These are phyloP conservation scores for Phanerochaete carnosa DNA, from an alignment of 768 basidiomycete genomes.

Conservation along the genomic window DNA sequence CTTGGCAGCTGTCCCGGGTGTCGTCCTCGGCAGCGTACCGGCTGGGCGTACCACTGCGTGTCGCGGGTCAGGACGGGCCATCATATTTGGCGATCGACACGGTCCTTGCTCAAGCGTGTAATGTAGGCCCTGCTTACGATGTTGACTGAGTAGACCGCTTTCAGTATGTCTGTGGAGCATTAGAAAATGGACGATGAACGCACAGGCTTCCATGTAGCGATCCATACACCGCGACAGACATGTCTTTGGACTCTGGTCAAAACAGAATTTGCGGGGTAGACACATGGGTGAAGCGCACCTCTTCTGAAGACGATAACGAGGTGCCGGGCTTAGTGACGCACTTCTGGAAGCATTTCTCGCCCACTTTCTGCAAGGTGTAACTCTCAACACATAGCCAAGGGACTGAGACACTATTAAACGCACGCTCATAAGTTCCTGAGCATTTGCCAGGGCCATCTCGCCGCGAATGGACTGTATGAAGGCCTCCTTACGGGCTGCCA, in stretches of 20 bases:
- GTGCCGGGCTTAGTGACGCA: constrained; percentile 75
- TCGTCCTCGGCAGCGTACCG: too few relatives aligned
- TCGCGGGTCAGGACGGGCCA: background rate
- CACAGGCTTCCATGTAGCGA: constrained; percentile 83
- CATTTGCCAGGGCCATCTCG: constrained; percentile 71
- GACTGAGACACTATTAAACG: constrained; percentile 13
- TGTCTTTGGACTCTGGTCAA: constrained; percentile 39
- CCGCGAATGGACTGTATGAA: constrained; percentile 62
- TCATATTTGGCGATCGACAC: constrained; percentile 19
- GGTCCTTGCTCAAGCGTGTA: constrained; percentile 53
- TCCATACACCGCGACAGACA: constrained; percentile 77
- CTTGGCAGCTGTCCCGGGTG: too few relatives aligned
- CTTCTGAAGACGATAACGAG: constrained; percentile 66
- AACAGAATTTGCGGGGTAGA: background rate
- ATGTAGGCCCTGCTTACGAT: constrained; percentile 72
- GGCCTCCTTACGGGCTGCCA: constrained; percentile 36
- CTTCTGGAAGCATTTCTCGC: constrained; percentile 73
- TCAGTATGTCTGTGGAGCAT: background rate
- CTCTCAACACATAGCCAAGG: background rate
- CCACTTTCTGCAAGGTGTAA: constrained; percentile 54
- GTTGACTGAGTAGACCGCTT: constrained; percentile 51
- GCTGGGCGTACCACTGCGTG: too few relatives aligned
- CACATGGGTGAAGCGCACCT: constrained; percentile 44
- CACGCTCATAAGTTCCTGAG: constrained; percentile 81
- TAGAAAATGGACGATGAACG: constrained; percentile 28